Evolutionary conservation across 352 stramenopile species (phyloP), one percentile per base, ranked within the genome.

Genomic region (Thraustochytrium striatum): DNA sequence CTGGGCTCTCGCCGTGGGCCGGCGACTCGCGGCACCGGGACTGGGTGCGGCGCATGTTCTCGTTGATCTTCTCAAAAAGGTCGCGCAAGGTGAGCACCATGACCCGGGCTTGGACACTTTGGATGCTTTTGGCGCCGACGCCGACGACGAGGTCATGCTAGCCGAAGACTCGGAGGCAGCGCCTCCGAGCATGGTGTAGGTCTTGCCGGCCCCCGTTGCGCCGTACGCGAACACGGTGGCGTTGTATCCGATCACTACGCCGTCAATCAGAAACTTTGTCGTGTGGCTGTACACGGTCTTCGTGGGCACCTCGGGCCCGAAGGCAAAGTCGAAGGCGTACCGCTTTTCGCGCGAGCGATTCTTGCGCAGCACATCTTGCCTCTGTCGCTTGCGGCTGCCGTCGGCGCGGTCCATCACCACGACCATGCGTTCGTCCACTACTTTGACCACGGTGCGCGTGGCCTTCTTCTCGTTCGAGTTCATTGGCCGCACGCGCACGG

Each of bases 251-350:
- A 75, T 75, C 8, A 75, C 65, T n/a, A 87, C 89, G 3, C 89
- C 91, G 25, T 94, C 88, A 61, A 97, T 90, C 19, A 97, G 79
- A 61, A 93, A 93, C 82, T 92, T 91, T 13, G 91, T 94, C 13
- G 92, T 96, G 69, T 93, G 83, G 39, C 87, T 86, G 78, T 95
- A 97, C 62, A 96, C 89, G 0, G 85, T 86, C 61, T 89, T 82
- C 70, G 94, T 90, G 16, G 28, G n/a, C 19, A 53, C 47, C 38
- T 44, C 50, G 1, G 57, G 70, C 2, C 79, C 70, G 50, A 86
- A 85, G 1, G 82, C 82, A 70, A 92, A 88, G 82, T 96, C 91
- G 70, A 95, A 97, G 8, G 90, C 90, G 82, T 94, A 97, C 3
- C 87, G 87, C 68, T 93, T 95, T 81, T 95, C 90, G 21, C 83